A percentile compares a stretch with the other conserved stretches of the same genome.
Conservation (phyloP, 257 asterid genomes). For the Coffea eugenioides region DNA sequence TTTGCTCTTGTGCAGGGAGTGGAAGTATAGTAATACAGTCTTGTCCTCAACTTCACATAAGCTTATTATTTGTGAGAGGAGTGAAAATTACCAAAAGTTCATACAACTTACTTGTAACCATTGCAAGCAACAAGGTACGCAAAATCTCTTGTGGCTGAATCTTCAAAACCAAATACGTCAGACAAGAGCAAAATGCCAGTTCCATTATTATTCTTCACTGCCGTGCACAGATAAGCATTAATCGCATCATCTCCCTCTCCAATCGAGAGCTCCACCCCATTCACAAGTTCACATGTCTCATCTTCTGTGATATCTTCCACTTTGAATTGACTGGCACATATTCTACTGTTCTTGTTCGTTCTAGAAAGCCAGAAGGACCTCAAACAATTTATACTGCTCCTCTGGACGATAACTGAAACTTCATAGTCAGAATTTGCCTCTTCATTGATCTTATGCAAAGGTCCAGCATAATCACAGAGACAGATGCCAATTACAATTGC, state of each 20-base stretch:
- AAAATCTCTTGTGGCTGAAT: constrained; percentile 69
- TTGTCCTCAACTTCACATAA: background rate
- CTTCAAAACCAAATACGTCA: constrained; percentile 70
- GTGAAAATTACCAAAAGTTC: background rate
- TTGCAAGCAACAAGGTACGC: constrained; percentile 82
- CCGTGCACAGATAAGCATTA: constrained; percentile 55
- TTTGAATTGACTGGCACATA: constrained; percentile 43
- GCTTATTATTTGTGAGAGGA: background rate
- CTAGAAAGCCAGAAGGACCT: constrained; percentile 18
- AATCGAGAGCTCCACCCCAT: constrained; percentile 56
- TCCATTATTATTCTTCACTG: constrained; percentile 80
- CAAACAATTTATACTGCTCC: constrained; percentile 20
- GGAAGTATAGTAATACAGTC: background rate
- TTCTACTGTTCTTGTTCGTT: constrained; percentile 23
- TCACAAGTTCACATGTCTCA: constrained; percentile 78
- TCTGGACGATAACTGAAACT: constrained; percentile 71
- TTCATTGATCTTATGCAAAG: background rate
- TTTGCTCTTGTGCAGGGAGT: too few species aligned
- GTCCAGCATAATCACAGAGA: background rate
- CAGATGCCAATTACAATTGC: background rate
- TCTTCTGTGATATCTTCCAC: constrained; percentile 48
- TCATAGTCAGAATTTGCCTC: constrained; percentile 33
- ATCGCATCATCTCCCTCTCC: constrained; percentile 49
- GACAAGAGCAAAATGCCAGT: constrained; percentile 78
- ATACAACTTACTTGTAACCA: constrained; percentile 63